phyloP scores from a whole-genome alignment of 495 filamentous ascomycete species.

The Penicillium ochrochloron region DNA sequence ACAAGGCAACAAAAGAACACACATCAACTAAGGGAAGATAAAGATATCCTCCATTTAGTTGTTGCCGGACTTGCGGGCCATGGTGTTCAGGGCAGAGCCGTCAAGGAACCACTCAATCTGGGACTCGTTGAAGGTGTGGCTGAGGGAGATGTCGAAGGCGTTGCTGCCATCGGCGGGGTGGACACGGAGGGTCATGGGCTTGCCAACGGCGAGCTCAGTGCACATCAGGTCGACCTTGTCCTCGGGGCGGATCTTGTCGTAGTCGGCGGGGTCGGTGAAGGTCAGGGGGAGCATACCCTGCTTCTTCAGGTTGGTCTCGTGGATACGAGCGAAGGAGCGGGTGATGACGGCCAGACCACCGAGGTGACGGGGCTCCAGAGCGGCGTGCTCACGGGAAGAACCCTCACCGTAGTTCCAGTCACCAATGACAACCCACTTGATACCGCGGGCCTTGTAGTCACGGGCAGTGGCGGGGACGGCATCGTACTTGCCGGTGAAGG shows the following conservation, averaged over 20 bases:
- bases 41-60: constrained; percentile 35
- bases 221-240: constrained; percentile 90
- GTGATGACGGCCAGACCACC: constrained; percentile 97
- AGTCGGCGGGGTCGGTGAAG: constrained; percentile 92
- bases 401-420: constrained; percentile 99
- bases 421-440: constrained; percentile 97
- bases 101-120: constrained; percentile 99
- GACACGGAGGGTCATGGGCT: constrained; percentile 89
- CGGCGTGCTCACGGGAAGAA: constrained; percentile 95
- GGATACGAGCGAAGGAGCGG: constrained; percentile 96
- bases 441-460: constrained; percentile 96
- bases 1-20: constrained; percentile 1
- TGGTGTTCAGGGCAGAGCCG: constrained; percentile 95
- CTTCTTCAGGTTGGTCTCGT: constrained; percentile 99
- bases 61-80: constrained; percentile 72
- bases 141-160: constrained; percentile 79
- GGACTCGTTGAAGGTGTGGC: constrained; percentile 94
- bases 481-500: constrained; percentile 77
- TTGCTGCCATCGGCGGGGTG: constrained; percentile 81
- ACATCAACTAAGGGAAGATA: neutral
- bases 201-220: constrained; percentile 90
- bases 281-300: constrained; percentile 99
- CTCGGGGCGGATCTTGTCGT: constrained; percentile 92
- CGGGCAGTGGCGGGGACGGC: constrained; percentile 93
- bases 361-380: constrained; percentile 95